Percentiles rank a stretch among this genome's conserved stretches.
These are phyloP conservation scores for Limtongia smithiae DNA, from an alignment of 805 yeast species.

Conservation along the genomic window DNA sequence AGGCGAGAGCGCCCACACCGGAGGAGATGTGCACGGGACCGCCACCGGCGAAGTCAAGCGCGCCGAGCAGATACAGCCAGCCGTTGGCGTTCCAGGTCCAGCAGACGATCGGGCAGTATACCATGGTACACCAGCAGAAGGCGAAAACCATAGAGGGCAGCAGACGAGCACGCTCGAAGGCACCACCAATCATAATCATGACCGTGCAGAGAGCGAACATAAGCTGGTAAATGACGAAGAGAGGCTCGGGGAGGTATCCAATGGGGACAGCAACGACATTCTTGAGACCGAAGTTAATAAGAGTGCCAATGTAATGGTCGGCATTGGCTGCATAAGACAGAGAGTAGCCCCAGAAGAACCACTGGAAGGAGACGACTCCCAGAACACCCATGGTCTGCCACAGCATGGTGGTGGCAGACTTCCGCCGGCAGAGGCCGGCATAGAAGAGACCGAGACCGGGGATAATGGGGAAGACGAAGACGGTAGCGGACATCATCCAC, in stretches of 20 bases:
- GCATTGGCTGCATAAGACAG: conserved; percentile 73
- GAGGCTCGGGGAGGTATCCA: conserved; percentile 76
- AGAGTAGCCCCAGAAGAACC: conserved; percentile 99
- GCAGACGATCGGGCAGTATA: conserved; percentile 91
- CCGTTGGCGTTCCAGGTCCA: conserved; percentile 98
- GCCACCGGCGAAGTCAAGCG: conserved; percentile 96
- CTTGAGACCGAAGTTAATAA: conserved; percentile 75
- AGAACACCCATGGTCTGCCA: conserved; percentile 94
- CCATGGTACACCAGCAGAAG: conserved; percentile 91
- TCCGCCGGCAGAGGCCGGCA: conserved; percentile 90
- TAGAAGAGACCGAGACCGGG: conserved; percentile 94
- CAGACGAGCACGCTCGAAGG: conserved; percentile 93
- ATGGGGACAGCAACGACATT: conserved; percentile 77
- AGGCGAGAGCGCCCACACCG: conserved; percentile 92
- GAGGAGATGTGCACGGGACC: conserved; percentile 96
- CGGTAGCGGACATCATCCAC: conserved; percentile 60
- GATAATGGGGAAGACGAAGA: conserved; percentile 88
- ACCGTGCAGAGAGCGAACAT: conserved; percentile 96
- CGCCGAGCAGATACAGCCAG: conserved; percentile 80
- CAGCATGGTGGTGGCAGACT: conserved; percentile 87
- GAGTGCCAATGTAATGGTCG: conserved; percentile 72
- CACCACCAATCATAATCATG: conserved; percentile 94
- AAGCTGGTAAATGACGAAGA: conserved; percentile 89
- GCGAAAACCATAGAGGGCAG: conserved; percentile 95
- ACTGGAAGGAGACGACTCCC: conserved; percentile 80